Percentiles rank a stretch among this genome's conserved stretches.
Evolutionary conservation across 768 basidiomycete genomes (phyloP).

Genomic region (Rhizopogon salebrosus): DNA sequence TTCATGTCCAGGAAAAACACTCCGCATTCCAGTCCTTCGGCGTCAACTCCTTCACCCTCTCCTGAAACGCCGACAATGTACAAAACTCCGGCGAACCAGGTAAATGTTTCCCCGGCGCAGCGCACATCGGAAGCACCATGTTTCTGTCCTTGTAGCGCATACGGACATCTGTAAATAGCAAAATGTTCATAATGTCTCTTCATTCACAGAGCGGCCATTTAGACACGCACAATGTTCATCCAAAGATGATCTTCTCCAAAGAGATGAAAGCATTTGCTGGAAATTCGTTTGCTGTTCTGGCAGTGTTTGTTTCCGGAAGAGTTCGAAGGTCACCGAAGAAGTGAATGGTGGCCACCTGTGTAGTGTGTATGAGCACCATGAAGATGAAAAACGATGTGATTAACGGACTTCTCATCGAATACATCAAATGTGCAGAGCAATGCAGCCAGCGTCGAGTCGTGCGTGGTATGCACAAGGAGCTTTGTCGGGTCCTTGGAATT

Average conservation of each 20-base stretch:
- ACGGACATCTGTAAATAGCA: slow-evolving; percentile 44
- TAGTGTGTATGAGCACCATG: background rate
- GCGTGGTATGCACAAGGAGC: slow-evolving; percentile 65
- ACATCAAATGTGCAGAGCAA: slow-evolving; percentile 62
- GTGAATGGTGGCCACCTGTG: slow-evolving; percentile 81
- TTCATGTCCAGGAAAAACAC: slow-evolving; percentile 35
- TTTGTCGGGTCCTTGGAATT: slow-evolving; percentile 47
- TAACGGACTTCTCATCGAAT: slow-evolving; percentile 59
- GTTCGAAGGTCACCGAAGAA: slow-evolving; percentile 67
- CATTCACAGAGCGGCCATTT: background rate
- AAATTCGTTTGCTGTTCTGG: slow-evolving; percentile 11
- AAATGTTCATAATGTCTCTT: background rate
- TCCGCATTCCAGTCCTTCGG: slow-evolving; percentile 64
- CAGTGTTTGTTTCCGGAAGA: slow-evolving; percentile 43
- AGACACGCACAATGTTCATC: slow-evolving; percentile 40
- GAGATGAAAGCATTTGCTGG: slow-evolving; percentile 39
- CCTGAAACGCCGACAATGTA: slow-evolving; percentile 57
- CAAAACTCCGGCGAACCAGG: slow-evolving; percentile 71
- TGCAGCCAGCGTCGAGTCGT: slow-evolving; percentile 68
- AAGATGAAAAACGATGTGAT: background rate
- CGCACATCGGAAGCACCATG: slow-evolving; percentile 59
- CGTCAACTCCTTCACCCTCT: slow-evolving; percentile 58
- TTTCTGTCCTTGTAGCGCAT: slow-evolving; percentile 73
- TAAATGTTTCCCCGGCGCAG: slow-evolving; percentile 60
- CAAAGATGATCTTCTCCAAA: slow-evolving; percentile 25